Evolutionary conservation across 352 stramenopile species (phyloP).

Genomic region (Phytophthora podocarpi): DNA sequence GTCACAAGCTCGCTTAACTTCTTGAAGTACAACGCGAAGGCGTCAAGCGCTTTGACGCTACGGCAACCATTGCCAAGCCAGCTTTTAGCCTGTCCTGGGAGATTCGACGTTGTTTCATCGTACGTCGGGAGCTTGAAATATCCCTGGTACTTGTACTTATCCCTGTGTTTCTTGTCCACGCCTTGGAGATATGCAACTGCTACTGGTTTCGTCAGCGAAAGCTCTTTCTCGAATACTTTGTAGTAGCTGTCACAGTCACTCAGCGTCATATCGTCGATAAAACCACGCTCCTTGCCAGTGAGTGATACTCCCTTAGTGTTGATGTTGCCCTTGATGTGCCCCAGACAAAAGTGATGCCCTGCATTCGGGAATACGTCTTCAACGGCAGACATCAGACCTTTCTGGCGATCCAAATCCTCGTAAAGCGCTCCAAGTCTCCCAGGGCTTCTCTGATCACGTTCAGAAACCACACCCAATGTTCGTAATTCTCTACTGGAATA

Average conservation of each 20-base stretch:
- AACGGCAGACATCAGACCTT: conserved; percentile 2
- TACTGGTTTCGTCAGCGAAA: neutral
- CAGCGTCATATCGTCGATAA: no score
- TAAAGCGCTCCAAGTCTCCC: no score
- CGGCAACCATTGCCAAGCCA: neutral
- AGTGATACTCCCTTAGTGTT: no score
- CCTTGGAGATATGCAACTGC: conserved; percentile 8
- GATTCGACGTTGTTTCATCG: conserved; percentile 26
- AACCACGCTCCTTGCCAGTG: no score
- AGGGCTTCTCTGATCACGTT: no score
- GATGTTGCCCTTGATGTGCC: no score
- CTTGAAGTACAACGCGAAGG: neutral
- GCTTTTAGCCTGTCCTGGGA: conserved; percentile 27
- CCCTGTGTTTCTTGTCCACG: conserved; percentile 15
- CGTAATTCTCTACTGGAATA: conserved; percentile 18
- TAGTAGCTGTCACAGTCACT: no score
- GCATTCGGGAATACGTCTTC: conserved; percentile 2
- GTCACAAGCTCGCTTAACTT: neutral
- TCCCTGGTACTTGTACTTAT: conserved; percentile 30
- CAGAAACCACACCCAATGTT: conserved; percentile 1
- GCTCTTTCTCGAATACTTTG: neutral
- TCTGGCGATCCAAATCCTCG: neutral
- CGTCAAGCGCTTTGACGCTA: neutral
- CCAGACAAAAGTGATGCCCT: no score
- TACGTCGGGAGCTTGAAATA: conserved; percentile 20